These are phyloP conservation scores for Colletotrichum falcatum DNA, from an alignment of 2,329 filamentous ascomycete genomes.

Conservation along the genomic window DNA sequence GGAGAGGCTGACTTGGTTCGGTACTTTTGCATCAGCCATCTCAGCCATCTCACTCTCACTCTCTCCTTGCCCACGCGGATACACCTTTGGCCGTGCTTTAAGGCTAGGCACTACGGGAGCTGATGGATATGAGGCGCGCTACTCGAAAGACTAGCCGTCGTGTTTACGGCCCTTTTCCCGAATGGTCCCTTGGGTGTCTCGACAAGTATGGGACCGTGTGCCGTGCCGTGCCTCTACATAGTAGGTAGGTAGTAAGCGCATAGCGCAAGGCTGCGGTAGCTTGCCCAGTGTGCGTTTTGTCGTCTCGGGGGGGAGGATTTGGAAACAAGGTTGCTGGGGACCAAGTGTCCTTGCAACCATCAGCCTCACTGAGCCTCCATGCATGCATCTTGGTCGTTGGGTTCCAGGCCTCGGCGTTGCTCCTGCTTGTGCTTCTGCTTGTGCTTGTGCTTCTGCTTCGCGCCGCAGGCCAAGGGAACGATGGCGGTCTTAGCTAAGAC, in stretches of 20 bases:
- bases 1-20: slow-evolving; percentile 15
- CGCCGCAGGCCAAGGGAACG: slow-evolving; percentile 22
- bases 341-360: neutral
- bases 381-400: neutral
- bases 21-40: slow-evolving; percentile 36
- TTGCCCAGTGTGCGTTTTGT: neutral
- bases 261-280: neutral
- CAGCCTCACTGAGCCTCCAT: slow-evolving; percentile 12
- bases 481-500: slow-evolving; percentile 29
- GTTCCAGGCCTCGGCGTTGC: neutral
- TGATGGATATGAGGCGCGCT: slow-evolving; percentile 17
- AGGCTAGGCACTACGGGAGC: slow-evolving; percentile 1
- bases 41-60: neutral
- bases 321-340: neutral
- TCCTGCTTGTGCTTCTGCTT: too few relatives aligned
- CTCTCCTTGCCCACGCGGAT: neutral
- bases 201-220: neutral
- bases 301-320: neutral
- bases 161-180: slow-evolving; percentile 31
- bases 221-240: slow-evolving; percentile 28
- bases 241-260: too few relatives aligned
- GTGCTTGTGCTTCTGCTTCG: slow-evolving; percentile 9
- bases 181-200: slow-evolving; percentile 9
- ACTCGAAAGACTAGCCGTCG: slow-evolving; percentile 3
- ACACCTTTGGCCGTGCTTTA: neutral